Base-by-base conservation (phyloP, 2,329 filamentous ascomycete species). In the Thielaviopsis punctulata region DNA sequence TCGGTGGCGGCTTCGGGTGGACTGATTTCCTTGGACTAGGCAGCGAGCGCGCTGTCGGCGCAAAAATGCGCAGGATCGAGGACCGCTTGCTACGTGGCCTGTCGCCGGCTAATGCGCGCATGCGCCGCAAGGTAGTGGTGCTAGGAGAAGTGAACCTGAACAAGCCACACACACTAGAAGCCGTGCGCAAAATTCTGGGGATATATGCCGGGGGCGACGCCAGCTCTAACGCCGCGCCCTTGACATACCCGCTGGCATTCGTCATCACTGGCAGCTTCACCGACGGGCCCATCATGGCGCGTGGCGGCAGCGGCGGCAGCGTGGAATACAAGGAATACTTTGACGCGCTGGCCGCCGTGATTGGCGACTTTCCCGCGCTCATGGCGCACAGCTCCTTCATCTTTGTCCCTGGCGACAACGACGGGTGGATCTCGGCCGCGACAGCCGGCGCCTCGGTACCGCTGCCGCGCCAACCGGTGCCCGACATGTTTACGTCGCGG, bases 281-380 rank as follows among this genome's bases (percentile, higher is more conserved):
- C 18, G 70, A 73, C 52, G 71, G 81, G 51, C 76, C 79, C 25
- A 74, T 82, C 57, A 79, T 83, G 69, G 76, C 78, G 6, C 72
- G 77, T 24, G 82, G 84, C 36, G 36, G 36, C 36, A 7, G 36
- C 36, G 82, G 83, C 21, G 86, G 86, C 36, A 90, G 86, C 65
- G 89, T 96, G 59, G 88, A 94, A 67, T 96, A 95, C 69, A 96
- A 96, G 69, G 92, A 96, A 66, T 83, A 85, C 63, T 95, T 96
- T 64, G 88, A 98, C 66, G 79, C 81, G 8, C 75, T 98, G 12
- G 90, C 92, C 2, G 80, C 82, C 2, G 75, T 86, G 1, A 73
- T 98, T 5, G 74, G 85, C 7, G 88, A 96, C 58, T 96, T 87
- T 61, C 86, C 87, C 2, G 73, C 76, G 1, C 74, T 98, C 13